Percentiles rank a stretch among this genome's conserved stretches.
Conservation (phyloP, 768 basidiomycete genomes). For the Trametes coccinea region DNA sequence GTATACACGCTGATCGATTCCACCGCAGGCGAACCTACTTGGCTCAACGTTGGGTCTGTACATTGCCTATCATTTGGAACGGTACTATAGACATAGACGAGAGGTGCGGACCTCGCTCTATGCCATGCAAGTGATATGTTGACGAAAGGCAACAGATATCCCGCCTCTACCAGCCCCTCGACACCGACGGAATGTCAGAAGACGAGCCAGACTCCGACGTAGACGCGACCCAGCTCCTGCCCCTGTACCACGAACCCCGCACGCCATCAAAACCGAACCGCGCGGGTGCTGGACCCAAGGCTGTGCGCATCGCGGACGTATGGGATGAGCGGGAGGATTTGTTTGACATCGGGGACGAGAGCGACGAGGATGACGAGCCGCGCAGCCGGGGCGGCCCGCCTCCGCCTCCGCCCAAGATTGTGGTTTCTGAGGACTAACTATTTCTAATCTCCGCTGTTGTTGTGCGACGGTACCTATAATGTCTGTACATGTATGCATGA, state of each 20-base stretch:
- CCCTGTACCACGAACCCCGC: conserved; percentile 40
- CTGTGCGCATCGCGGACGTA: conserved; percentile 53
- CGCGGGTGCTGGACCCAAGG: conserved; percentile 12
- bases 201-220: conserved; percentile 59
- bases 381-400: conserved; percentile 12
- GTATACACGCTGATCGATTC: not conserved
- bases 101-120: conserved; percentile 50
- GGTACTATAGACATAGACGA: conserved; percentile 74
- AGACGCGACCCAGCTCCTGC: conserved; percentile 59
- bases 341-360: conserved; percentile 67
- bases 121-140: not conserved
- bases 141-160: conserved; percentile 53
- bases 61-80: conserved; percentile 66
- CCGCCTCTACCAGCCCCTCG: conserved; percentile 74
- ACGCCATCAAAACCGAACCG: conserved; percentile 15
- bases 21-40: conserved; percentile 68
- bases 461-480: not conserved
- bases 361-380: conserved; percentile 49
- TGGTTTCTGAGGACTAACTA: conserved; percentile 19
- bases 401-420: conserved; percentile 26
- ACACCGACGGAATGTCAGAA: conserved; percentile 42
- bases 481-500: conserved; percentile 6
- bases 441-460: not conserved
- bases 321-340: conserved; percentile 82
- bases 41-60: conserved; percentile 73